A percentile compares a stretch with the other conserved stretches of the same genome.
phyloP scores from a whole-genome alignment of 768 basidiomycete genomes.

The Sistotremastrum suecicum region DNA sequence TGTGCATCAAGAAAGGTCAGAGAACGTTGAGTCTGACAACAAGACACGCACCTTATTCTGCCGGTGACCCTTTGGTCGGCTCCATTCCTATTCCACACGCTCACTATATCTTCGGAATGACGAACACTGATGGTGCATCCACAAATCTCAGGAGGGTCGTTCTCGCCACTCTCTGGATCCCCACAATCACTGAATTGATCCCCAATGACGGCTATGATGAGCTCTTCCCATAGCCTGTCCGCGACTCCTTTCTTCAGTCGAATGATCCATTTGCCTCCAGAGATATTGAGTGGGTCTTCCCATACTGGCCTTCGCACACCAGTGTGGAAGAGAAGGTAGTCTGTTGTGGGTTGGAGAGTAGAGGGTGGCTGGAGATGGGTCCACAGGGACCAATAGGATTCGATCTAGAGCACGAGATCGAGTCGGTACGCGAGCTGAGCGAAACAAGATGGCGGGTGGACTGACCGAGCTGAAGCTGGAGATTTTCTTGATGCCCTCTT shows the following conservation, averaged over 20 bases:
- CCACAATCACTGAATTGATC: conserved; percentile 75
- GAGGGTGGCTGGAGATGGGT: conserved; percentile 85
- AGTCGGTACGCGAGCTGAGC: background rate
- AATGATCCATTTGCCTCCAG: conserved; percentile 92
- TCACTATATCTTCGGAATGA: conserved; percentile 87
- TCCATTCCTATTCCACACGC: conserved; percentile 82
- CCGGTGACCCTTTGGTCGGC: conserved; percentile 63
- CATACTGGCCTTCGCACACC: conserved; percentile 82
- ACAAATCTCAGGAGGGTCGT: conserved; percentile 71
- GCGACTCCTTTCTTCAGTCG: conserved; percentile 83
- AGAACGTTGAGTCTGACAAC: background rate
- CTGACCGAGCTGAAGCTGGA: conserved; percentile 77
- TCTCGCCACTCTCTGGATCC: conserved; percentile 24
- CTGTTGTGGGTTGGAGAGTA: conserved; percentile 74
- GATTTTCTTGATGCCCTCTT: conserved; percentile 90
- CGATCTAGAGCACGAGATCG: conserved; percentile 38
- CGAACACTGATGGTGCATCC: conserved; percentile 92
- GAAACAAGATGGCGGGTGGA: conserved; percentile 6
- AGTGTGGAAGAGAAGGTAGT: conserved; percentile 84
- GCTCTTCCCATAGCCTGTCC: conserved; percentile 84
- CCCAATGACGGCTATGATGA: conserved; percentile 75
- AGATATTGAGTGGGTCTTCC: conserved; percentile 84
- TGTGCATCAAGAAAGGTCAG: conserved; percentile 15
- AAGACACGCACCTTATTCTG: conserved; percentile 57
- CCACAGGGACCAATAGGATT: conserved; percentile 92